These are phyloP conservation scores for Fusarium sp. DNA, from an alignment of 2,329 filamentous ascomycete species.

Conservation along the genomic window DNA sequence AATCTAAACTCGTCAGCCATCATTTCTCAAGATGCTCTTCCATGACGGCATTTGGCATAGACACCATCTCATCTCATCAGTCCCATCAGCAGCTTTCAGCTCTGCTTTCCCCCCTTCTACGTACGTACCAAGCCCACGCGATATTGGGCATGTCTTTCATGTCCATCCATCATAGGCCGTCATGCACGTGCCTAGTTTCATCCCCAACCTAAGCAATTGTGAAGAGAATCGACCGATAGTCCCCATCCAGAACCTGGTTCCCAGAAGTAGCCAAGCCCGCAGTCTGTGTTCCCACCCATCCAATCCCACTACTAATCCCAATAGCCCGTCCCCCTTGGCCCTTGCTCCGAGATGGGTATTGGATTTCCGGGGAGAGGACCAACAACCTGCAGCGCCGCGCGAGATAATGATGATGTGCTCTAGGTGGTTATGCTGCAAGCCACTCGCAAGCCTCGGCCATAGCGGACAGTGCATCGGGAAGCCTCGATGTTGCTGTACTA, in stretches of 20 bases:
- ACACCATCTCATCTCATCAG: not conserved
- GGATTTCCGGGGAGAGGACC: constrained; percentile 7
- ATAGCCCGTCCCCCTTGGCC: constrained; percentile 5
- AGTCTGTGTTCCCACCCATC: constrained; percentile 23
- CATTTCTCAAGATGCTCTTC: constrained; percentile 24
- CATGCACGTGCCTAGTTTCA: constrained; percentile 9
- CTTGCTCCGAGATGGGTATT: constrained; percentile 15
- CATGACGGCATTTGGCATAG: constrained; percentile 24
- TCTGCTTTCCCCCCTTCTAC: not conserved
- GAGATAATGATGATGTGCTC: not conserved
- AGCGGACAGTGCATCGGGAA: constrained; percentile 2
- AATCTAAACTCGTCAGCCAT: constrained; percentile 27
- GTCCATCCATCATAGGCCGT: constrained; percentile 10
- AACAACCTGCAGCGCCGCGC: constrained; percentile 4
- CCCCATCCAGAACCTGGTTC: constrained; percentile 20
- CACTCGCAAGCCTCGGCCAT: constrained; percentile 23
- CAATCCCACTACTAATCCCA: not conserved
- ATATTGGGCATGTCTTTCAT: constrained; percentile 7
- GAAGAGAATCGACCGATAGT: constrained; percentile 25
- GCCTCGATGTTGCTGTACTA: not conserved
- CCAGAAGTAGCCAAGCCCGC: constrained; percentile 14
- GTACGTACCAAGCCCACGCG: not conserved
- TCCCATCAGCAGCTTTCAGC: constrained; percentile 6
- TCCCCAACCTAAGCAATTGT: constrained; percentile 9
- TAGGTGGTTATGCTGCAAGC: constrained; percentile 5